A percentile compares a stretch with the other conserved stretches of the same genome.
Conservation (phyloP, 371 early-diverging fungal genomes). For the Actinomortierella ambigua region DNA sequence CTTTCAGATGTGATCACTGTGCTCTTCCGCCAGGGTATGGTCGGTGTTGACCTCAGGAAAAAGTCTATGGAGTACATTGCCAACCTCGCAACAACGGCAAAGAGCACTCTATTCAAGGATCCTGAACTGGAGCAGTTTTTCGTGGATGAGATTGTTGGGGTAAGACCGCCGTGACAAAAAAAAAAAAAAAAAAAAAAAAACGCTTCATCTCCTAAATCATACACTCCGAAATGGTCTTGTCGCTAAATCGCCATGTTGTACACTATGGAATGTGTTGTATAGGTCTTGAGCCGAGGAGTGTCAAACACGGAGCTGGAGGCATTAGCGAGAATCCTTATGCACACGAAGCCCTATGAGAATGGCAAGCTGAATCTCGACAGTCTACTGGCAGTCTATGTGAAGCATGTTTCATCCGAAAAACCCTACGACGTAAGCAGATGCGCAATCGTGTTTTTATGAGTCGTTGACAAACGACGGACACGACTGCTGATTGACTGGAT, state of each 20-base stretch:
- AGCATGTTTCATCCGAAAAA: slow-evolving; percentile 29
- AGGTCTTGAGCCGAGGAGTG: slow-evolving; percentile 5
- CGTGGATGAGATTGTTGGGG: slow-evolving; percentile 20
- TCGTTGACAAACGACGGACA: no score
- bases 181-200: no score
- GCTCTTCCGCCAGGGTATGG: slow-evolving; percentile 33
- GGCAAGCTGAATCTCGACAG: slow-evolving; percentile 28
- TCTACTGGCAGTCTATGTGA: slow-evolving; percentile 15
- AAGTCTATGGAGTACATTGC: slow-evolving; percentile 31
- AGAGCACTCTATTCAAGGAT: slow-evolving; percentile 21
- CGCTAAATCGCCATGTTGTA: neutral
- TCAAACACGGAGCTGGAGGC: slow-evolving; percentile 27
- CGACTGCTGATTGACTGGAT: no score
- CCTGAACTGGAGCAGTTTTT: slow-evolving; percentile 40
- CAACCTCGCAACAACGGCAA: slow-evolving; percentile 21
- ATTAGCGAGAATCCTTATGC: slow-evolving; percentile 40
- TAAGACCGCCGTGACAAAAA: neutral
- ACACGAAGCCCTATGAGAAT: slow-evolving; percentile 21
- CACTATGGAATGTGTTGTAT: neutral
- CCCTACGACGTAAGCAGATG: slow-evolving; percentile 25
- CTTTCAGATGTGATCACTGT: slow-evolving; percentile 33
- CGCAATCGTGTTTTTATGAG: no score
- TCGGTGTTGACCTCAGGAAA: slow-evolving; percentile 28
- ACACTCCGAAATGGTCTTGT: no score
- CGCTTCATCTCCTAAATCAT: no score